Conservation (phyloP, 495 filamentous ascomycete genomes). For the Tetracladium marchalianum region DNA sequence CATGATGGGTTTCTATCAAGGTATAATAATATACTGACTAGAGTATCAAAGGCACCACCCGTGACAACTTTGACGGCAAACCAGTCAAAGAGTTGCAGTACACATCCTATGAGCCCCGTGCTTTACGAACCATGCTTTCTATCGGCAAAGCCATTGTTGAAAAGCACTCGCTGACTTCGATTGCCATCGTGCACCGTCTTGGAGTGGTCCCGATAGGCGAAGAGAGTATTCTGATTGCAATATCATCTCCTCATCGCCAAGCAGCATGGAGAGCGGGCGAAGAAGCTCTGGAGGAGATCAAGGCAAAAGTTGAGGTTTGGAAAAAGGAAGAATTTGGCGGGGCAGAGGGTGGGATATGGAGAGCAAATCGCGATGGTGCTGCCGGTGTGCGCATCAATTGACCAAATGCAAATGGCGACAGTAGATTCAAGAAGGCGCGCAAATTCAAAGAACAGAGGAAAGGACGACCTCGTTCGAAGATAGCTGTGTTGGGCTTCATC, state of each 20-base stretch:
- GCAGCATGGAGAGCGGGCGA: constrained; percentile 85
- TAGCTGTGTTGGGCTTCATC: no score
- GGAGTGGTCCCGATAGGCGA: constrained; percentile 79
- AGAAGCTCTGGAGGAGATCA: constrained; percentile 80
- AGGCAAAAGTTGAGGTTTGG: constrained; percentile 86
- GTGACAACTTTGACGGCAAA: constrained; percentile 68
- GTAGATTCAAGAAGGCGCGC: no score
- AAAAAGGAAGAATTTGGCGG: constrained; percentile 84
- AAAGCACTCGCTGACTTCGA: constrained; percentile 53
- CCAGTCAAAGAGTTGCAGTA: constrained; percentile 73
- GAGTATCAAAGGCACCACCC: constrained; percentile 58
- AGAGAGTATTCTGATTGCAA: constrained; percentile 86
- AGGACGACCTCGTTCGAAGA: no score
- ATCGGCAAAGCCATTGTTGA: constrained; percentile 52
- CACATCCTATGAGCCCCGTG: constrained; percentile 67
- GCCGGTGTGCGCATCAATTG: constrained; percentile 29
- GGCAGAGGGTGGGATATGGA: constrained; percentile 69
- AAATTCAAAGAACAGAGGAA: no score
- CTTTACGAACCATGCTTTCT: constrained; percentile 60
- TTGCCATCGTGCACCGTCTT: constrained; percentile 79
- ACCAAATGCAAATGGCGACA: no score
- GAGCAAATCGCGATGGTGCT: constrained; percentile 77
- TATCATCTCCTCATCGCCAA: constrained; percentile 75
- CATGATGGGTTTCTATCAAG: background rate
- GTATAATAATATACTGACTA: background rate